Percentiles rank a stretch among this genome's conserved stretches.
These are phyloP conservation scores for Pseudogymnoascus sp. DNA, from an alignment of 2,329 filamentous ascomycete genomes.

Conservation along the genomic window DNA sequence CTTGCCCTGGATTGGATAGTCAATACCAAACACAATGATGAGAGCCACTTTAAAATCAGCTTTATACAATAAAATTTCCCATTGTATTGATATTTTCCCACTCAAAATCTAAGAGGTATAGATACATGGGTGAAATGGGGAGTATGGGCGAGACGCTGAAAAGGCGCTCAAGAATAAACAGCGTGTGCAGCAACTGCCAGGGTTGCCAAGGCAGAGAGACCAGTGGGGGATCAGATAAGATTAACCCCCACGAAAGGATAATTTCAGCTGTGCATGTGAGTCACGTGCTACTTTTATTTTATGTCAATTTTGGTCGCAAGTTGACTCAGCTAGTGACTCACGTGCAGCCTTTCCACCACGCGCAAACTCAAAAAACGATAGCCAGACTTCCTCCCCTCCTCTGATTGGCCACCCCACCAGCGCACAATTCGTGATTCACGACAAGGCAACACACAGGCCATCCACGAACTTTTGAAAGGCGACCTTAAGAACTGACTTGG, in stretches of 20 bases:
- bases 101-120: not conserved
- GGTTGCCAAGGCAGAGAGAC: not conserved
- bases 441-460: slow-evolving; percentile 7
- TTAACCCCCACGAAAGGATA: not conserved
- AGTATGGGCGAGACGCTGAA: not conserved
- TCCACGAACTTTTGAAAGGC: slow-evolving; percentile 9
- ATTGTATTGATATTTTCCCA: not conserved
- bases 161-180: no score
- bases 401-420: slow-evolving; percentile 10
- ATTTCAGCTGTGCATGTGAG: not conserved
- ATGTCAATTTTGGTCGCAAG: not conserved
- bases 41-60: no score
- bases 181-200: not conserved
- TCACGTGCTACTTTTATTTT: not conserved
- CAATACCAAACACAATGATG: not conserved
- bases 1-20: not conserved
- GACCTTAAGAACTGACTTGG: slow-evolving; percentile 1
- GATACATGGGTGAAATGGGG: not conserved
- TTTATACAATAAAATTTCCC: not conserved
- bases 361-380: slow-evolving; percentile 4
- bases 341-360: slow-evolving; percentile 4
- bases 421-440: slow-evolving; percentile 10
- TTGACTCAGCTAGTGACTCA: slow-evolving; percentile 6
- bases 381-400: not conserved
- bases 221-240: not conserved